Evolutionary conservation across 352 stramenopile species (phyloP).

Genomic region (Globisporangium nodosum): DNA sequence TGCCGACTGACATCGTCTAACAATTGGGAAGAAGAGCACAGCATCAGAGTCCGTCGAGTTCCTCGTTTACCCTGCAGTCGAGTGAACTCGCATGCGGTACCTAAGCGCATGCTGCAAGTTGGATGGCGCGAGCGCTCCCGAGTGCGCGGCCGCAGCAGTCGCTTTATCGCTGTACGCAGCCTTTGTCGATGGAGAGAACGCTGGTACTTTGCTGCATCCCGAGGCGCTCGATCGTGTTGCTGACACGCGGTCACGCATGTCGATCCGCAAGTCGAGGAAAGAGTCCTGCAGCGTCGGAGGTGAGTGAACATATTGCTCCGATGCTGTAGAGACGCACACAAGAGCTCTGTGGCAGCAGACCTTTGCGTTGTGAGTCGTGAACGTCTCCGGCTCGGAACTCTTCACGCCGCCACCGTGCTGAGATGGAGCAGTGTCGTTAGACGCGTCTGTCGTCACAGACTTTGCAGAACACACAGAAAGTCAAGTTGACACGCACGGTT

Average conservation of each 20-base stretch:
- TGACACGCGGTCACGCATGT: conserved; percentile 14
- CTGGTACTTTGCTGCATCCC: neutral
- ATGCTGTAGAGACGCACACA: neutral
- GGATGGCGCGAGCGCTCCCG: conserved; percentile 11
- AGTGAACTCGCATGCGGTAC: conserved; percentile 7
- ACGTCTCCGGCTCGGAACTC: conserved; percentile 4
- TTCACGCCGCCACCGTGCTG: neutral
- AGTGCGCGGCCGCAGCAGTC: conserved; percentile 1
- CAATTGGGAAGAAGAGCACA: neutral
- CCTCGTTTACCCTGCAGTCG: neutral
- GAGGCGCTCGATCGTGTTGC: neutral
- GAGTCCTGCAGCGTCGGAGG: conserved; percentile 4
- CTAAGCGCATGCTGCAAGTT: conserved; percentile 19
- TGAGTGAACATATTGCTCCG: neutral
- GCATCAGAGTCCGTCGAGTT: neutral
- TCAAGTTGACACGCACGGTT: conserved; percentile 3
- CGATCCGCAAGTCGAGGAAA: conserved; percentile 30
- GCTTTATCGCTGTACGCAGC: conserved; percentile 5
- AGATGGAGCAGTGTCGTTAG: neutral
- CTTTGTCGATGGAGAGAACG: conserved; percentile 5
- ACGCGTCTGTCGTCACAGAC: neutral
- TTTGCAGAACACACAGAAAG: neutral
- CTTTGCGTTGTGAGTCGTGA: conserved; percentile 7
- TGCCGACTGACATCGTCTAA: conserved; percentile 58
- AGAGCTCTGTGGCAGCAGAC: neutral